Percentiles rank a stretch among this genome's conserved stretches.
These are phyloP conservation scores for Syzygium aromaticum DNA, from an alignment of 345 rosid genomes.

Conservation along the genomic window DNA sequence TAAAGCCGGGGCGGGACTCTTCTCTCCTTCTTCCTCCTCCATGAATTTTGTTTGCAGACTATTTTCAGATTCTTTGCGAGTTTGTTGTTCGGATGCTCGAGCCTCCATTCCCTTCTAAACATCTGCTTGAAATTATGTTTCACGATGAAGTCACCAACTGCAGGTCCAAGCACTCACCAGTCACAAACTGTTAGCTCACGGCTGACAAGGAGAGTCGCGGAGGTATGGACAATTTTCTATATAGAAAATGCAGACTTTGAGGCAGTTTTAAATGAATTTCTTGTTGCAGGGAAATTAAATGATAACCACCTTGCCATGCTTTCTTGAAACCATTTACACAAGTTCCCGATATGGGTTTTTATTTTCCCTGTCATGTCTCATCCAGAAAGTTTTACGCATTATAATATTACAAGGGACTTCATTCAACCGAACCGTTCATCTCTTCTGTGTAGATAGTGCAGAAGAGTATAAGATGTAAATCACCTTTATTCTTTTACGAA, in stretches of 20 bases:
- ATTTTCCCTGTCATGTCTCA: neutral
- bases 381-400: neutral
- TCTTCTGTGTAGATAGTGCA: neutral
- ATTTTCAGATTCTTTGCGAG: neutral
- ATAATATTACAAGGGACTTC: neutral
- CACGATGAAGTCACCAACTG: neutral
- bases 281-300: conserved; percentile 1
- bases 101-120: neutral
- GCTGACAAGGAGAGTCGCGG: neutral
- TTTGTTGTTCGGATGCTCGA: neutral
- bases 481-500: neutral
- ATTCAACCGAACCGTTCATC: neutral
- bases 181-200: neutral
- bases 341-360: neutral
- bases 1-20: conserved; percentile 4
- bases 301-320: conserved; percentile 10
- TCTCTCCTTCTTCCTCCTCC: neutral
- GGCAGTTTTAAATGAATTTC: neutral
- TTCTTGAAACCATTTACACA: neutral
- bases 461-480: neutral
- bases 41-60: neutral
- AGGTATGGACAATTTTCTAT: neutral
- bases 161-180: neutral
- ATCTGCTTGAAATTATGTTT: neutral
- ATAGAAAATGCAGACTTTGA: neutral